These are phyloP conservation scores for Fusarium sp. DNA, from an alignment of 2,329 filamentous ascomycete genomes.

Conservation along the genomic window DNA sequence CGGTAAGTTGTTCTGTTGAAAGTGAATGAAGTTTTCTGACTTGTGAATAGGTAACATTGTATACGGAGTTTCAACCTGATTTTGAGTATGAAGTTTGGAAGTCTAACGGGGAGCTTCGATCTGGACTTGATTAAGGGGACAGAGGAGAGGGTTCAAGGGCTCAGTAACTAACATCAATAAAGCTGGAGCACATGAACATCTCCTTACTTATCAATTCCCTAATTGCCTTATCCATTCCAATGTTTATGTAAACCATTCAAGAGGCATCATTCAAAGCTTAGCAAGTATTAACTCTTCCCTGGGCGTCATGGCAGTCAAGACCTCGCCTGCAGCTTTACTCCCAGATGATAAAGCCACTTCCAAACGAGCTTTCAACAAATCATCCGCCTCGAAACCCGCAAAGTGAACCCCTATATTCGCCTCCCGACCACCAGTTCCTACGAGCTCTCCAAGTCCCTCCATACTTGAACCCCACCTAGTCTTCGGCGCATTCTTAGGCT, in stretches of 20 bases:
- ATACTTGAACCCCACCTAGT: too few species aligned
- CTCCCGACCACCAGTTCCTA: too few species aligned
- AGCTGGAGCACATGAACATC: background rate
- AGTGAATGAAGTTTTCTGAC: background rate
- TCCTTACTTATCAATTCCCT: too few species aligned
- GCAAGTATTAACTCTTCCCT: background rate
- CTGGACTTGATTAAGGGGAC: slow-evolving; percentile 12
- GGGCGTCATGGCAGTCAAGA: background rate
- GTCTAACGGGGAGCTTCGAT: slow-evolving; percentile 42
- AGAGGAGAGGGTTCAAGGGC: background rate
- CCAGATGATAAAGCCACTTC: background rate
- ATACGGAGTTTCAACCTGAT: slow-evolving; percentile 52
- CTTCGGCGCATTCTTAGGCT: background rate
- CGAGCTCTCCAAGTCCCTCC: background rate
- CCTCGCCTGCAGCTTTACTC: background rate
- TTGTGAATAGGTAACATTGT: slow-evolving; percentile 45
- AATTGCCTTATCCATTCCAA: too few species aligned
- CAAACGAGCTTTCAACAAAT: background rate
- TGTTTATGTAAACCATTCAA: background rate
- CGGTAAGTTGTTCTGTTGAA: slow-evolving; percentile 27
- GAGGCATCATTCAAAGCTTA: background rate
- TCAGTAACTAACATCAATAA: background rate
- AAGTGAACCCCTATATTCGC: background rate
- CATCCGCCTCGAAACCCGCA: background rate
- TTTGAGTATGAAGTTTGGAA: slow-evolving; percentile 50